phyloP scores from a whole-genome alignment of 208 protist genomes.

The Jaenimonas drosophilae region DNA sequence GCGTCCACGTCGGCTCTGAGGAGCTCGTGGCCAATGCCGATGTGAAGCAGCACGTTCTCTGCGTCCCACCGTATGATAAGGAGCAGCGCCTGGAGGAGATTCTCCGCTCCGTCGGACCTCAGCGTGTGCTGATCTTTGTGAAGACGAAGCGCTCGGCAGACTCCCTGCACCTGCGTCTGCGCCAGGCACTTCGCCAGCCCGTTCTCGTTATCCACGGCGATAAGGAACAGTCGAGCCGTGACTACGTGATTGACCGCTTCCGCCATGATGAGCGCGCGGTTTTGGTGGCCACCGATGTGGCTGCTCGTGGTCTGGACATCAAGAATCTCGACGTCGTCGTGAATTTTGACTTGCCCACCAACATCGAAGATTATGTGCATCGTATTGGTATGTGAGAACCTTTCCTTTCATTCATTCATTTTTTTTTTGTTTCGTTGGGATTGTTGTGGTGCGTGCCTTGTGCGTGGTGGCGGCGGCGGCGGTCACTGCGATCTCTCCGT shows the following conservation, averaged over 20 bases:
- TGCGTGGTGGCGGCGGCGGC: too few species aligned
- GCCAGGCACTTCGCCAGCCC: conserved; percentile 33
- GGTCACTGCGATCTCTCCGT: too few species aligned
- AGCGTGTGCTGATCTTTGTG: conserved; percentile 86
- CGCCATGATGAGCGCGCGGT: conserved; percentile 41
- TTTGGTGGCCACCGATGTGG: conserved; percentile 90
- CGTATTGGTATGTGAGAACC: conserved; percentile 91
- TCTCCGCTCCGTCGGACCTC: conserved; percentile 35
- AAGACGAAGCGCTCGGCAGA: conserved; percentile 84
- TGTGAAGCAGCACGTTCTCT: conserved; percentile 71
- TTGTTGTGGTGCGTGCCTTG: too few species aligned
- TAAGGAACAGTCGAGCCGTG: conserved; percentile 85
- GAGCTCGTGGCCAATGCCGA: conserved; percentile 82
- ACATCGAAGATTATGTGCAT: conserved; percentile 98
- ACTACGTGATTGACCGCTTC: conserved; percentile 88
- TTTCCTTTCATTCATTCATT: conserved; percentile 20
- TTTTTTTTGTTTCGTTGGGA: conserved; percentile 9
- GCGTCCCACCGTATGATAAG: conserved; percentile 70
- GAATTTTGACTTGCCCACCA: conserved; percentile 98
- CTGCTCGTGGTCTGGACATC: conserved; percentile 95
- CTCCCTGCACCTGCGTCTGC: conserved; percentile 53
- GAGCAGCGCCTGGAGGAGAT: conserved; percentile 66
- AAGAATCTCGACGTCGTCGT: conserved; percentile 98
- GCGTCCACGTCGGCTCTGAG: conserved; percentile 87
- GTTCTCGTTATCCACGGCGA: conserved; percentile 87